Evolutionary conservation across 2,329 filamentous ascomycete species (phyloP).

Genomic region (Penicillium sp.): DNA sequence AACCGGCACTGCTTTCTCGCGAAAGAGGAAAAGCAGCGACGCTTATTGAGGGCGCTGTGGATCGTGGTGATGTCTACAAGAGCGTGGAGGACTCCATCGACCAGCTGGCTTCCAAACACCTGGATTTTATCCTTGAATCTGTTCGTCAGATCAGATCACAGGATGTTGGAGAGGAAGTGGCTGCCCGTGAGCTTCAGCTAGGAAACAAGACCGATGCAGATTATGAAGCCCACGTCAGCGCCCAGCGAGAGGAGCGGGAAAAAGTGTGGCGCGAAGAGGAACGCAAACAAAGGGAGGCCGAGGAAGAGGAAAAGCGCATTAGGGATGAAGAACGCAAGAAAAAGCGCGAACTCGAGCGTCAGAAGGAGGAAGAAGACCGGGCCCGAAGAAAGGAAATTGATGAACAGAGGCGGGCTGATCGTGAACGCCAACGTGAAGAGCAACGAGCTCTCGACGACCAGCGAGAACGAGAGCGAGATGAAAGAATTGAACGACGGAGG

Average conservation of each 20-base stretch:
- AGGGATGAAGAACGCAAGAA: conserved; percentile 45
- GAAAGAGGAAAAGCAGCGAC: conserved; percentile 62
- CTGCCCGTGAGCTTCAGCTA: conserved; percentile 53
- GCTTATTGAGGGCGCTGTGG: conserved; percentile 63
- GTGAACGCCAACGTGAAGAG: conserved; percentile 53
- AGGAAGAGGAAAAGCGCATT: conserved; percentile 43
- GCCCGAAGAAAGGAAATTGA: conserved; percentile 53
- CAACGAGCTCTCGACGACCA: conserved; percentile 55
- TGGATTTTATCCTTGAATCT: conserved; percentile 54
- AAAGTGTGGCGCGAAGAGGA: conserved; percentile 50
- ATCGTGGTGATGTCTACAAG: conserved; percentile 62
- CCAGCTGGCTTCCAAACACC: conserved; percentile 53
- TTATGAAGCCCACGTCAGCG: conserved; percentile 55
- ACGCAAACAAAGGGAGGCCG: conserved; percentile 53
- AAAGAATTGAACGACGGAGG: conserved; percentile 46
- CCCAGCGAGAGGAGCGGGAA: conserved; percentile 53
- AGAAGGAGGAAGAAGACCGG: conserved; percentile 47
- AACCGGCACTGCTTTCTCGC: conserved; percentile 60
- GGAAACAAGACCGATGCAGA: conserved; percentile 62
- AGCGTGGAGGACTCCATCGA: conserved; percentile 57
- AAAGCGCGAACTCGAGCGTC: conserved; percentile 44
- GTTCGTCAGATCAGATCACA: conserved; percentile 57
- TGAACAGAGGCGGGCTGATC: conserved; percentile 50
- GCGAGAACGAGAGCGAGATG: conserved; percentile 51
- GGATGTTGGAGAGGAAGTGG: conserved; percentile 59